phyloP scores from a whole-genome alignment of 768 basidiomycete genomes.

The Tephrocybe sp. region DNA sequence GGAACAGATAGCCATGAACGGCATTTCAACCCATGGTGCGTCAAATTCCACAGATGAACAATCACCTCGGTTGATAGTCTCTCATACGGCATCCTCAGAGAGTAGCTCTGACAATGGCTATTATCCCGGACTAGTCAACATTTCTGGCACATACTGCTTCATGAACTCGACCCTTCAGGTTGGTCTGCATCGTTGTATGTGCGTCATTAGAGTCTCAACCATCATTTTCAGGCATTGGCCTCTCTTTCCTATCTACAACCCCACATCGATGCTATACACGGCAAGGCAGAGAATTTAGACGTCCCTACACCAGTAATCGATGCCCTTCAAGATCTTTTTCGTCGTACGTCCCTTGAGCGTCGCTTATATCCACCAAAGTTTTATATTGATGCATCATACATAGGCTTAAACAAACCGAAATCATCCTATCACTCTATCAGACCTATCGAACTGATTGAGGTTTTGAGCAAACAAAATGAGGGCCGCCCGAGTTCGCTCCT shows the following conservation, averaged over 20 bases:
- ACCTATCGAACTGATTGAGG: constrained; percentile 69
- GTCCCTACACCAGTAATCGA: constrained; percentile 87
- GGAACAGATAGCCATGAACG: constrained; percentile 53
- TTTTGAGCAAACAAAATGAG: constrained; percentile 53
- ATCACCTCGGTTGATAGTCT: neutral
- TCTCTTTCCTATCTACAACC: constrained; percentile 81
- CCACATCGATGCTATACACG: constrained; percentile 72
- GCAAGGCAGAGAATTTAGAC: constrained; percentile 74
- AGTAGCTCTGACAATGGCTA: constrained; percentile 40
- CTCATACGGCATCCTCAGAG: constrained; percentile 17
- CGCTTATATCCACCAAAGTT: constrained; percentile 1
- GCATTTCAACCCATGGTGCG: constrained; percentile 27
- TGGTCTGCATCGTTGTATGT: constrained; percentile 17
- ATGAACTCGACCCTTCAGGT: constrained; percentile 96
- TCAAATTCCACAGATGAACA: neutral
- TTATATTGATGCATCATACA: neutral
- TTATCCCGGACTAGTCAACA: constrained; percentile 92
- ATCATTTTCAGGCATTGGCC: constrained; percentile 67
- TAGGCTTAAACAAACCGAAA: constrained; percentile 66
- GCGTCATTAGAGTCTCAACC: constrained; percentile 2
- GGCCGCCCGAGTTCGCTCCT: constrained; percentile 64
- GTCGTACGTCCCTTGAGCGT: constrained; percentile 41
- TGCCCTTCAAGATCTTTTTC: constrained; percentile 67
- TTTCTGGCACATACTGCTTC: constrained; percentile 95
- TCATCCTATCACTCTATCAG: constrained; percentile 60